Conservation (phyloP, 441 rosid species). For the Breynia disticha region DNA sequence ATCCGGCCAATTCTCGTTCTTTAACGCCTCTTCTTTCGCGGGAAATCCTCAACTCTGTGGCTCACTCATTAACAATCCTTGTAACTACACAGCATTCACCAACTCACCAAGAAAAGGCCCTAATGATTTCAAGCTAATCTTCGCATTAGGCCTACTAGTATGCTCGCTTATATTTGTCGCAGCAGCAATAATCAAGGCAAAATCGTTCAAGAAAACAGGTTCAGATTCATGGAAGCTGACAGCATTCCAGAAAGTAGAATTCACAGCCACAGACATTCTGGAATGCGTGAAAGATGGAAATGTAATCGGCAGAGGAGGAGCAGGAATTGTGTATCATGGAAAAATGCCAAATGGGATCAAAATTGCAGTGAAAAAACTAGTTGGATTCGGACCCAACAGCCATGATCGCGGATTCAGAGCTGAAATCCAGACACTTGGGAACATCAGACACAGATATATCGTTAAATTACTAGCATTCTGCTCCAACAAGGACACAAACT, state of each 20-base stretch:
- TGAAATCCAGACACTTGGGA: slow-evolving; percentile 91
- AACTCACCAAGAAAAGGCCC: slow-evolving; percentile 54
- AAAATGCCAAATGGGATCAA: slow-evolving; percentile 67
- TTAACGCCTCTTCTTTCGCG: slow-evolving; percentile 80
- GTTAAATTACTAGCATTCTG: slow-evolving; percentile 83
- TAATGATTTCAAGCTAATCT: slow-evolving; percentile 65
- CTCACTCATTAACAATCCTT: slow-evolving; percentile 49
- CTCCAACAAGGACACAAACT: slow-evolving; percentile 85
- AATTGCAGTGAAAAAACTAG: slow-evolving; percentile 81
- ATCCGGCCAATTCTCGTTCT: slow-evolving; percentile 79
- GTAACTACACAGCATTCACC: slow-evolving; percentile 29
- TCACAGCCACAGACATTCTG: slow-evolving; percentile 70
- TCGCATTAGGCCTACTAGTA: slow-evolving; percentile 67
- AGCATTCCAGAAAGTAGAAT: slow-evolving; percentile 81
- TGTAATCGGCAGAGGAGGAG: slow-evolving; percentile 93
- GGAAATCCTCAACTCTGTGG: slow-evolving; percentile 89
- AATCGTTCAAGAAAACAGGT: slow-evolving; percentile 57
- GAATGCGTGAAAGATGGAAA: slow-evolving; percentile 85
- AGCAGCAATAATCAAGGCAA: slow-evolving; percentile 79
- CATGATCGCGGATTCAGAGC: slow-evolving; percentile 97
- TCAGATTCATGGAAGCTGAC: slow-evolving; percentile 85
- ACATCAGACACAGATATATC: slow-evolving; percentile 84
- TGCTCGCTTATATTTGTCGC: slow-evolving; percentile 81
- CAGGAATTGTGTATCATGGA: slow-evolving; percentile 92
- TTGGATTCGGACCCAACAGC: slow-evolving; percentile 68